phyloP scores from a whole-genome alignment of 495 filamentous ascomycete genomes.

The Friedmanniomyces simplex region DNA sequence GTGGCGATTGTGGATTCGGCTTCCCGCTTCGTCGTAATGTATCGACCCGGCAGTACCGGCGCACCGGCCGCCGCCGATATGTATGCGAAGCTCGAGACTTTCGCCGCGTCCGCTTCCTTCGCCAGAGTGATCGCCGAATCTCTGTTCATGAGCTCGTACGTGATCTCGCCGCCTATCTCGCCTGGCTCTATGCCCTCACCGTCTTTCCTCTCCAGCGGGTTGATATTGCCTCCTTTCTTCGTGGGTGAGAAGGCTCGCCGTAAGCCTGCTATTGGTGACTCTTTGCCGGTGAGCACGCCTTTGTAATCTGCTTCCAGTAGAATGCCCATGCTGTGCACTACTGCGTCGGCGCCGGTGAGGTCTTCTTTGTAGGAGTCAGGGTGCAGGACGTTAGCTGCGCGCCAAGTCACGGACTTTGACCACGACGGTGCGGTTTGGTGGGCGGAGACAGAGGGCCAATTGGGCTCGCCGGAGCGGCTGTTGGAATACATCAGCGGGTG shows the following conservation, averaged over 20 bases:
- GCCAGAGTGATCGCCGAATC: slow-evolving; percentile 81
- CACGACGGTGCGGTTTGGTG: slow-evolving; percentile 64
- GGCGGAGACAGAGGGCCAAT: slow-evolving; percentile 68
- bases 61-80: slow-evolving; percentile 81
- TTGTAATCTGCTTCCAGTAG: slow-evolving; percentile 98
- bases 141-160: slow-evolving; percentile 97
- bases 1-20: slow-evolving; percentile 70
- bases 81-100: slow-evolving; percentile 65
- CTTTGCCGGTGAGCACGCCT: slow-evolving; percentile 70
- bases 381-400: slow-evolving; percentile 72
- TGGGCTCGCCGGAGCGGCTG: slow-evolving; percentile 80
- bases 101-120: slow-evolving; percentile 55
- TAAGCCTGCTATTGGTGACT: slow-evolving; percentile 64
- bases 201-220: slow-evolving; percentile 49
- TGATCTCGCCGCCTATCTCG: slow-evolving; percentile 63
- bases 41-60: slow-evolving; percentile 69
- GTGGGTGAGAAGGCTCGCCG: slow-evolving; percentile 61
- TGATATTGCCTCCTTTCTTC: slow-evolving; percentile 49
- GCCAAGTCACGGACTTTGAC: slow-evolving; percentile 75
- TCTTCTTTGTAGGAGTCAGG: slow-evolving; percentile 65
- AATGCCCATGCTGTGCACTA: slow-evolving; percentile 91
- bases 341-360: slow-evolving; percentile 63
- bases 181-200: slow-evolving; percentile 52
- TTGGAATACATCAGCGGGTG: too few relatives aligned
- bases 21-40: slow-evolving; percentile 85